Conservation (phyloP, 495 filamentous ascomycete genomes). For the Neurospora sp. region DNA sequence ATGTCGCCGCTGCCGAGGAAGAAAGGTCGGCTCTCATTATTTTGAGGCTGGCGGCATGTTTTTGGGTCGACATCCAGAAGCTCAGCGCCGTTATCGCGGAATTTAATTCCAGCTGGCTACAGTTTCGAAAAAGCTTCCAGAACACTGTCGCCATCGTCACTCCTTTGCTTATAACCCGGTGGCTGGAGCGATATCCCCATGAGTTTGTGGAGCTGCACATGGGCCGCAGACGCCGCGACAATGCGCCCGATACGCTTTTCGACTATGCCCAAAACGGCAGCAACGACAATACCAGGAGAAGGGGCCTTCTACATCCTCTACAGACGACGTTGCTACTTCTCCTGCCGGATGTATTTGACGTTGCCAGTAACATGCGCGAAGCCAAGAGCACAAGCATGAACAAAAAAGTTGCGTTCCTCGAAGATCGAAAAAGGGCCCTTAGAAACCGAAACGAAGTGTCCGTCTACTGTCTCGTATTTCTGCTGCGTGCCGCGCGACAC, state of each 20-base stretch:
- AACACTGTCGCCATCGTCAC: constrained; percentile 49
- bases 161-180: constrained; percentile 48
- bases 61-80: constrained; percentile 52
- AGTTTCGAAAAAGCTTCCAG: constrained; percentile 50
- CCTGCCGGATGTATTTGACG: constrained; percentile 53
- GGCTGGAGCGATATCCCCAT: constrained; percentile 50
- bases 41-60: constrained; percentile 44
- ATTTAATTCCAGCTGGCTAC: constrained; percentile 51
- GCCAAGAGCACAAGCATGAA: constrained; percentile 46
- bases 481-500: constrained; percentile 49
- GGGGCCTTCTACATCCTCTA: constrained; percentile 47
- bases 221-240: constrained; percentile 47
- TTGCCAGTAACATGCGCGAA: constrained; percentile 50
- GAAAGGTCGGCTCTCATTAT: constrained; percentile 40
- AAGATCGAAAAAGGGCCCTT: constrained; percentile 47
- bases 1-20: constrained; percentile 36
- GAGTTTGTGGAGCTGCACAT: constrained; percentile 52
- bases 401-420: constrained; percentile 53
- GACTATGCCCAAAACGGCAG: constrained; percentile 48
- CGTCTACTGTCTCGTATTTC: constrained; percentile 48
- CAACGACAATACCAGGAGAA: constrained; percentile 41
- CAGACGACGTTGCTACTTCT: constrained; percentile 51
- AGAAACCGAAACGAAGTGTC: constrained; percentile 48
- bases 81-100: constrained; percentile 50
- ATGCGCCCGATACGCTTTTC: constrained; percentile 51